Evolutionary conservation across 177 flowering plant genomes (phyloP), one percentile per base, ranked within the genome.

Genomic region (Vitis hybrid): DNA sequence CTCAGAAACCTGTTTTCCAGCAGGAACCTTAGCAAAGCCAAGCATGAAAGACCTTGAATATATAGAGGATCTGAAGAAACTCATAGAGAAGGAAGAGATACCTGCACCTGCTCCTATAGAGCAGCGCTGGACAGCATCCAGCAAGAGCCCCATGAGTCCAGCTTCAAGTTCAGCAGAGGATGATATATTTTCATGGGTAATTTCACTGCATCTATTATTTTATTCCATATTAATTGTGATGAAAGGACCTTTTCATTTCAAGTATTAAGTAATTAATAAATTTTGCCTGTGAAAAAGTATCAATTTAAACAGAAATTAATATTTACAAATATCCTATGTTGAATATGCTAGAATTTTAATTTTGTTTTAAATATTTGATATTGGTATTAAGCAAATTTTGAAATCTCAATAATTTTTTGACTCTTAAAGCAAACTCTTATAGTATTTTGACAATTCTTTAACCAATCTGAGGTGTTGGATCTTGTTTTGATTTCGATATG

Each of bases 71-170:
- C 74, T 96, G 77, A 86, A 85, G 86, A 77, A 88, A 80, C 92
- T 92, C 62, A 90, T 96, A 56, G 85, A 92, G 75, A 86, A 81
- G 70, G 87, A 91, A 84, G 83, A 75, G 49, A 81, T 93, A 75
- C 97, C 99, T 21, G 97, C 99, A 63, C 99, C 99, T 78, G 91
- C 91, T 78, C 99, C 99, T 11, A 92, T 96, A 59, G 99, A 96
- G 82, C 98, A 96, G 74, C 88, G 98, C 40, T 96, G 99, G 98
- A 86, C 97, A 14, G 83, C 93, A 69, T 73, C 91, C 56, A 96
- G 95, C 81, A 85, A 78, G 82, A 96, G 99, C 80, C 82, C 52
- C 65, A 92, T 96, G 97, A 96, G 99, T 73, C 98, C 97, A 17
- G 97, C 99, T 72, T 96, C 86, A 71, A 87, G 99, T 78, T 48